phyloP scores from a whole-genome alignment of 768 basidiomycete species.

The Lentinula aciculospora region DNA sequence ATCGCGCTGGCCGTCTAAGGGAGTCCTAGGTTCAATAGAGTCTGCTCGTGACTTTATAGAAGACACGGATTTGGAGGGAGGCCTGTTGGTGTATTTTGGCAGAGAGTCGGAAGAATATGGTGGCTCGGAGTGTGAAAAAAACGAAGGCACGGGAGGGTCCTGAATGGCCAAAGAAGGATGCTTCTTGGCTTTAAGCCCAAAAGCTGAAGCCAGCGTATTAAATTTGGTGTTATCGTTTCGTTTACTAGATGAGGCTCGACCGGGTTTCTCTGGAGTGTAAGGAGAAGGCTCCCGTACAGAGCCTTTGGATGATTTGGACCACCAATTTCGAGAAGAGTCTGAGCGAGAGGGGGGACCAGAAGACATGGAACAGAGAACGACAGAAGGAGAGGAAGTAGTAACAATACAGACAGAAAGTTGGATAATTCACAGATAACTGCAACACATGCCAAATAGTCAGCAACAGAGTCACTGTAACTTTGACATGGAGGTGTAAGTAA shows the following conservation, averaged over 20 bases:
- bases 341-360: constrained; percentile 23
- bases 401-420: constrained; percentile 2
- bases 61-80: constrained; percentile 50
- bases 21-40: constrained; percentile 49
- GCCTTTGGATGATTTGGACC: constrained; percentile 32
- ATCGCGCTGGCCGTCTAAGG: constrained; percentile 38
- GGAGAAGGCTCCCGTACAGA: constrained; percentile 24
- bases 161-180: constrained; percentile 46
- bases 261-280: constrained; percentile 22
- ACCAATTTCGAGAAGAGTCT: constrained; percentile 37
- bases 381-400: constrained; percentile 16
- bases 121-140: constrained; percentile 12
- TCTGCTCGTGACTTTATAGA: constrained; percentile 53
- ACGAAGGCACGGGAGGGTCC: constrained; percentile 30
- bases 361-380: constrained; percentile 22
- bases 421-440: neutral
- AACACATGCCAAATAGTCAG: neutral
- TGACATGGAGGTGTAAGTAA: neutral
- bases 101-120: constrained; percentile 16
- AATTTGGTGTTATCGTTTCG: constrained; percentile 33
- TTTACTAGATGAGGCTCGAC: constrained; percentile 14
- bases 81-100: constrained; percentile 27
- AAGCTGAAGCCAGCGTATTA: constrained; percentile 52
- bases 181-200: constrained; percentile 64
- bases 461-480: neutral